Evolutionary conservation across 768 basidiomycete species (phyloP).

Genomic region (Boletus rufocinnamomeus): DNA sequence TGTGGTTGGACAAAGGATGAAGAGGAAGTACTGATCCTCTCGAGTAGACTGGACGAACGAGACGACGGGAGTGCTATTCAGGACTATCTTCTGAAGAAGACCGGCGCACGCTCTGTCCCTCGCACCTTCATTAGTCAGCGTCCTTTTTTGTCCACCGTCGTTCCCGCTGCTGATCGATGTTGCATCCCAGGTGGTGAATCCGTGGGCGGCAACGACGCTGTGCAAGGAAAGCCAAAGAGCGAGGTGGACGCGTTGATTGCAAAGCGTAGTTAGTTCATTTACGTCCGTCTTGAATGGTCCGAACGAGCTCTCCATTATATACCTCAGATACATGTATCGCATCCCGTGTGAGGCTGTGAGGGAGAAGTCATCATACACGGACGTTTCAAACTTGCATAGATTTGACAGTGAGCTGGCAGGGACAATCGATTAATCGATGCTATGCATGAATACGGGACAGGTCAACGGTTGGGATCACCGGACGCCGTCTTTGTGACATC

Average conservation of each 20-base stretch:
- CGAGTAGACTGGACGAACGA: constrained; percentile 51
- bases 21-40: background rate
- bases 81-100: constrained; percentile 60
- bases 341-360: background rate
- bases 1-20: background rate
- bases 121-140: constrained; percentile 71
- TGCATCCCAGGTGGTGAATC: constrained; percentile 16
- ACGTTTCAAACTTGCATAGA: background rate
- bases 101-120: constrained; percentile 71
- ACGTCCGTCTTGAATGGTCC: too few species aligned
- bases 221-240: constrained; percentile 6
- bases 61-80: constrained; percentile 67
- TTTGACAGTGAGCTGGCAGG: background rate
- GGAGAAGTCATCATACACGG: background rate
- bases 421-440: background rate
- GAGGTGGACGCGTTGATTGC: constrained; percentile 17
- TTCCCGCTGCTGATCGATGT: background rate
- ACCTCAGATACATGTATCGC: background rate
- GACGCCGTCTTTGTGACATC: background rate
- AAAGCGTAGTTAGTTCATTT: background rate
- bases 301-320: background rate
- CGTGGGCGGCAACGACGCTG: constrained; percentile 26
- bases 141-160: background rate
- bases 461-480: too few species aligned
- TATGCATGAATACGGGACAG: background rate